Percentiles rank a stretch among this genome's conserved stretches.
These are phyloP conservation scores for Eremothecium sinecaudum DNA, from an alignment of 1,139 yeast genomes.

Conservation along the genomic window DNA sequence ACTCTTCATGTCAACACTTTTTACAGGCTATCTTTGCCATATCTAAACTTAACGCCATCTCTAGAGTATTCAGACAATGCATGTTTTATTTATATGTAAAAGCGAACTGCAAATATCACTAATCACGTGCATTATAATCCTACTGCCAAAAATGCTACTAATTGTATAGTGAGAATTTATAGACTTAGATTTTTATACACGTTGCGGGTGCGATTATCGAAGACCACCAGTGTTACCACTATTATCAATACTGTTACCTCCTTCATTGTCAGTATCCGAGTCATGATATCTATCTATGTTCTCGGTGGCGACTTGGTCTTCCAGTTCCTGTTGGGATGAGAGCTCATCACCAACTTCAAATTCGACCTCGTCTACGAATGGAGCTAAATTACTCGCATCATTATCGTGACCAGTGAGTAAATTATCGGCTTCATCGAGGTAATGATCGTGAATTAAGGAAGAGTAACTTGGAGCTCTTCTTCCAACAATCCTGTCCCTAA, in stretches of 20 bases:
- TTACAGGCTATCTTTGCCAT: slow-evolving; percentile 1
- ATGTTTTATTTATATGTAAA: too few species aligned
- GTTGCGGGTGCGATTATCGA: not conserved
- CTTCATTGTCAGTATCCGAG: slow-evolving; percentile 2
- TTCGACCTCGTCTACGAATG: slow-evolving; percentile 23
- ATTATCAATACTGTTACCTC: too few species aligned
- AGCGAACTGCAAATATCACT: slow-evolving; percentile 1
- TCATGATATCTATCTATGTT: not conserved
- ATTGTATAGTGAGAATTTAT: not conserved
- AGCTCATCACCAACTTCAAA: slow-evolving; percentile 29
- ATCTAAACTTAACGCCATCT: too few species aligned
- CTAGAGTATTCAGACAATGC: too few species aligned
- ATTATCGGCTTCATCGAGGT: slow-evolving; percentile 31
- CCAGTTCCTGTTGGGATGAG: too few species aligned
- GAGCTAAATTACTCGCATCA: slow-evolving; percentile 30
- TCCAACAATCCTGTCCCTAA: slow-evolving; percentile 15
- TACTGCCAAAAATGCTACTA: not conserved
- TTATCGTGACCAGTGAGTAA: slow-evolving; percentile 31
- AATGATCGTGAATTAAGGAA: slow-evolving; percentile 27
- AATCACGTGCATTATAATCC: not conserved
- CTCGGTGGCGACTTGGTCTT: too few species aligned
- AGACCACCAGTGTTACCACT: too few species aligned
- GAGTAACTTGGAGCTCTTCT: slow-evolving; percentile 29
- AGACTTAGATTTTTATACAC: not conserved
- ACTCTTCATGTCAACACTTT: too few species aligned